Evolutionary conservation across 1,284 basidiomycete genomes (phyloP), one percentile per base, ranked within the genome.

Genomic region (Ceratorhiza oryzae-sativae): DNA sequence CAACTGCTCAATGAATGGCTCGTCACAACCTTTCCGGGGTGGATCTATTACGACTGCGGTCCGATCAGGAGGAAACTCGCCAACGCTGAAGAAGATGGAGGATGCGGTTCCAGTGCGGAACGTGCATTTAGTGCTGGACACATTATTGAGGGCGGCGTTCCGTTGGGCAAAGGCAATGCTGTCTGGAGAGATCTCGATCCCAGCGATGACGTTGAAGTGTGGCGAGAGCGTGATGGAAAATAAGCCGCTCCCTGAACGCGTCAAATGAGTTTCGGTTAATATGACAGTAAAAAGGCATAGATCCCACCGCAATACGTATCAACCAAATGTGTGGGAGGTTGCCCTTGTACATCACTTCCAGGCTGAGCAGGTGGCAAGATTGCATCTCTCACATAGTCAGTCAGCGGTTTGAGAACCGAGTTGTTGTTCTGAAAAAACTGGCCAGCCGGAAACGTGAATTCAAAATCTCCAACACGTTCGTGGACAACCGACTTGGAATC

Each of bases 351-450:
- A 63, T 74, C 61, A 51, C 71, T 55, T 68, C 76, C 63, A 25
- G 72, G 45, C 25, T 73, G 0, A 6, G 78, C 74, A 13, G 80
- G 70, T 9, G 82, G 83, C 78, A 91, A 88, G 77, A 95, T 89
- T 56, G 90, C 88, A 48, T 90, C 85, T 70, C 87, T 86, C 71
- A 97, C 93, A 81, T 96, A 95, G 73, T 87, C 80, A 8, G 94
- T 91, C 60, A 99, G 86, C 0, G 92, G 88, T 8, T 90, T 84
- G 18, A 99, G 88, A 67, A 98, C 93, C 20, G 91, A 90, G 79
- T 97, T 97, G 84, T 99, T 99, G 85, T 98, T 98, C 80, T 99
- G 97, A 86, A 98, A 98, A 84, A 98, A 98, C 3, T 91, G 90
- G 49, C 91, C 90, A 0, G 93, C 95, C 12, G 87, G 88, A 80